These are phyloP conservation scores for Madurella mycetomatis DNA, from an alignment of 2,329 filamentous ascomycete genomes.

Conservation along the genomic window DNA sequence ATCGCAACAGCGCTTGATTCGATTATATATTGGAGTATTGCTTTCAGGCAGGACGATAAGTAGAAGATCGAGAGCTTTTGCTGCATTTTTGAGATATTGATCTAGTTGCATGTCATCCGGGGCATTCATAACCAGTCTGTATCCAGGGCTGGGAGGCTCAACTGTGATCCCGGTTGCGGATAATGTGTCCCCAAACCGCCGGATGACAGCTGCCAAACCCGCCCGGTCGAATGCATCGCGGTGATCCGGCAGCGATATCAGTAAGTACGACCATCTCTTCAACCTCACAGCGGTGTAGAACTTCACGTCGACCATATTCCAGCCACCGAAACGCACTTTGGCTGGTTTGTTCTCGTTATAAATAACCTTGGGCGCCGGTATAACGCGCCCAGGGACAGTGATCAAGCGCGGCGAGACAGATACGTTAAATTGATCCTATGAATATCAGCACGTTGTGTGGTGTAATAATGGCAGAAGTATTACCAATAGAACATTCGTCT, in stretches of 20 bases:
- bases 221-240: background rate
- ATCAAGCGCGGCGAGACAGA: too few relatives aligned
- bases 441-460: too few relatives aligned
- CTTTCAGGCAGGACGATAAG: conserved; percentile 55
- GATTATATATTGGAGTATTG: conserved; percentile 52
- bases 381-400: too few relatives aligned
- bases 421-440: too few relatives aligned
- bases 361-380: too few relatives aligned
- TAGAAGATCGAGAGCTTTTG: conserved; percentile 40
- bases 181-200: background rate
- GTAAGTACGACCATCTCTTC: background rate
- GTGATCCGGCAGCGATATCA: background rate
- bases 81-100: background rate
- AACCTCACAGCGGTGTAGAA: background rate
- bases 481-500: too few relatives aligned
- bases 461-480: too few relatives aligned
- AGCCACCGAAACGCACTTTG: too few relatives aligned
- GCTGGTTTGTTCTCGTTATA: too few relatives aligned
- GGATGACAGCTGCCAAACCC: background rate
- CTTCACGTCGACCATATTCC: background rate
- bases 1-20: conserved; percentile 65
- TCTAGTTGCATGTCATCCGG: background rate
- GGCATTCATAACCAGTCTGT: background rate
- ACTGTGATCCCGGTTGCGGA: background rate
- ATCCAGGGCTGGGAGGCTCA: background rate